Base-by-base conservation (phyloP, 1,139 yeast genomes). In the Blastobotrys buckinghamii region DNA sequence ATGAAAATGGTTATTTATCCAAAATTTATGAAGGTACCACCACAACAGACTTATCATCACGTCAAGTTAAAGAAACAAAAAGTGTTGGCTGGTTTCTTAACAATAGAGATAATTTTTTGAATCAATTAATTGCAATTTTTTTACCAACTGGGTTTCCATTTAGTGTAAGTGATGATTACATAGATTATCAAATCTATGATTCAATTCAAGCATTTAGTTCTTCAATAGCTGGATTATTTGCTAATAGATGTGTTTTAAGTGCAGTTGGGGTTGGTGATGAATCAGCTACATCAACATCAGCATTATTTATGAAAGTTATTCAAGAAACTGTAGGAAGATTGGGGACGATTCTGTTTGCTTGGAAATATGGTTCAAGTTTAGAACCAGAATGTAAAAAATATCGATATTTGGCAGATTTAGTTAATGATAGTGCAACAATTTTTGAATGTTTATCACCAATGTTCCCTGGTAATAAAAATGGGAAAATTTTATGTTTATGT, bases 231-330 rank as follows among this genome's bases (percentile, higher is more conserved):
- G 53, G 59, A n/a, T 51, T 68, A 39, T 59, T 68, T 45, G 72
- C 71, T 32, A 66, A 67, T 50, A 50, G 72, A 9, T 67, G 69
- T 6, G 70, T 67, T 6, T 52, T 66, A 32, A 52, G 59, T 27
- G 70, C 70, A 9, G 69, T 68, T 9, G 72, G 72, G 8, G 72
- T 68, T 5, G 71, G 72, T 24, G 70, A 68, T 49, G 62, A 61
- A 30, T 50, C 60, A n/a, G 69, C 72, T 2, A 63, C 69, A 13
- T 63, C 70, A 13, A 65, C 71, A 1, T 60, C 69, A 6, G 72
- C 72, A 3, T 52, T 68, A 44, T 66, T 65, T 47, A 59, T 68
- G 63, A 67, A 66, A 45, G 63, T 68, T 15, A 53, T 64, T 16
- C 71, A 68, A 49, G 71, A 68, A 39, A 61, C 70, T 12, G 60